Evolutionary conservation across 2,329 filamentous ascomycete species (phyloP), one percentile per base, ranked within the genome.

Genomic region (Fusarium buharicum): DNA sequence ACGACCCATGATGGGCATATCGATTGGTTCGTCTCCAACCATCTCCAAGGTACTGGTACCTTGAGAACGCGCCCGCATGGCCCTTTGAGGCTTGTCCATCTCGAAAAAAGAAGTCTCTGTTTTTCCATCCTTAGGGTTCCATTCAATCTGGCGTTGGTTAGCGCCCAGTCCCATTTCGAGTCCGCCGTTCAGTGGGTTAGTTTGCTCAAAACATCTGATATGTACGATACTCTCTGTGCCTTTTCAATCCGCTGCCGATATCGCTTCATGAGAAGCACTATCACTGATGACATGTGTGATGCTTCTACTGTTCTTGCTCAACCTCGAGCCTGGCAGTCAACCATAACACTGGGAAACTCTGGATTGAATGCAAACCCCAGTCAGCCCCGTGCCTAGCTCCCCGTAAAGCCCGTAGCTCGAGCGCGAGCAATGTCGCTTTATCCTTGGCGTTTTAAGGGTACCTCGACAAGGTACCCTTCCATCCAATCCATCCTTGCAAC

Each of bases 351-450:
- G 22, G 22, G 22, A 8, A 8, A 24, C 22, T 24, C 22, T 8
- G 22, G 22, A 24, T 39, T 40, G 33, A 45, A 41, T 34, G 36
- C 44, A 55, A 46, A 45, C 53, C 53, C 66, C 66, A 55, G 66
- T 64, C 64, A 68, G 64, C 66, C 67, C 62, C 66, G 55, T 66
- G 51, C 62, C 62, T 56, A 59, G 63, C 57, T 69, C 63, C 57
- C 57, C 53, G 58, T 65, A 59, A 65, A 66, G 57, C 62, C 66
- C 22, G 56, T 69, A 66, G 66, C 64, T 67, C 55, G 44, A 64
- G 64, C 53, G 47, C 45, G 46, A 68, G 61, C 66, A 60, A 63
- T 65, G 62, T 65, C 62, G 62, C 62, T 65, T 59, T 64, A 54
- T 54, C 37, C 59, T 65, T 59, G 60, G 62, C 62, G 62, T 63